Evolutionary conservation across 306 rosid species (phyloP).

Genomic region (Cucumis cinereus): DNA sequence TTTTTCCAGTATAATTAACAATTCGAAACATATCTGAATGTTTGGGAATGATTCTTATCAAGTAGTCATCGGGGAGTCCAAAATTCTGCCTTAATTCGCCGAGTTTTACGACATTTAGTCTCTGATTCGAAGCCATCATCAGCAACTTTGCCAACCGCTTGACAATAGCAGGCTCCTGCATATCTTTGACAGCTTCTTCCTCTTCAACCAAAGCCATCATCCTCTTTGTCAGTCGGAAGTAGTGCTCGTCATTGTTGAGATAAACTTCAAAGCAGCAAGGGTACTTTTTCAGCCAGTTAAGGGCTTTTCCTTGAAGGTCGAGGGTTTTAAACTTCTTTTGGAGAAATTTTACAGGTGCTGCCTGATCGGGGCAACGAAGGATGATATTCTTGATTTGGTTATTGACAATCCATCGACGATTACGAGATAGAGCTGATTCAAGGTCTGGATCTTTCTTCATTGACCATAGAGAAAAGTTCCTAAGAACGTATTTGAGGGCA

Average conservation of each 20-base stretch:
- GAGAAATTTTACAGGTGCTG: slow-evolving; percentile 37
- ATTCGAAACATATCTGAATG: slow-evolving; percentile 46
- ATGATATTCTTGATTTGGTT: slow-evolving; percentile 76
- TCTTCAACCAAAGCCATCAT: slow-evolving; percentile 55
- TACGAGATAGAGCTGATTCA: slow-evolving; percentile 64
- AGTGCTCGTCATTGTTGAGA: slow-evolving; percentile 26
- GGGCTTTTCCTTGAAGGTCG: slow-evolving; percentile 78
- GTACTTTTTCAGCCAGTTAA: slow-evolving; percentile 70
- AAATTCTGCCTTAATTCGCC: slow-evolving; percentile 51
- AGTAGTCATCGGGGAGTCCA: slow-evolving; percentile 71
- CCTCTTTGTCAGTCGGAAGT: slow-evolving; percentile 50
- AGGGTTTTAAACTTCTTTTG: slow-evolving; percentile 84
- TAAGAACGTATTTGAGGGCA: slow-evolving; percentile 7
- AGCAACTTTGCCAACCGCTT: slow-evolving; percentile 47
- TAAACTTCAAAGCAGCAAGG: slow-evolving; percentile 63
- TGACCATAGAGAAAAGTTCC: slow-evolving; percentile 59
- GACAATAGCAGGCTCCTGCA: slow-evolving; percentile 41
- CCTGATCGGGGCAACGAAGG: slow-evolving; percentile 51
- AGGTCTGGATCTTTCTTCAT: slow-evolving; percentile 82
- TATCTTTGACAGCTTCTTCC: slow-evolving; percentile 46
- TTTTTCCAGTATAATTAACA: slow-evolving; percentile 44
- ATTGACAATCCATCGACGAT: slow-evolving; percentile 72
- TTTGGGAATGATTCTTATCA: slow-evolving; percentile 42
- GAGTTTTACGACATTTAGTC: slow-evolving; percentile 51
- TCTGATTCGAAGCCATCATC: slow-evolving; percentile 47